Conservation (phyloP, 1,284 basidiomycete species). For the Cutaneotrichosporon mucoides region DNA sequence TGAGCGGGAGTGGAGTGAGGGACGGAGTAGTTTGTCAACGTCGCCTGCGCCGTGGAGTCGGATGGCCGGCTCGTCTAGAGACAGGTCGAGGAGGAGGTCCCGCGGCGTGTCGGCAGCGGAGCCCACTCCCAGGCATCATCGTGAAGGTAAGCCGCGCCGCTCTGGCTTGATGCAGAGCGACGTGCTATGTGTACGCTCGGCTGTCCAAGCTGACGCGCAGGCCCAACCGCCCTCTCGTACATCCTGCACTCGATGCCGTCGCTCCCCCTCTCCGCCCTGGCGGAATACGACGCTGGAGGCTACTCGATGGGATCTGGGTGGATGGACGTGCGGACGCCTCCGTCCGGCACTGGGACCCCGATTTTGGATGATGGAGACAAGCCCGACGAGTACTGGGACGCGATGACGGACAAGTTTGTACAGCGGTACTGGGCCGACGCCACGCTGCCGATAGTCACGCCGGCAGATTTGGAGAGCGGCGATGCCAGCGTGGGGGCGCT, state of each 20-base stretch:
- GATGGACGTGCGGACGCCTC: conserved; percentile 12
- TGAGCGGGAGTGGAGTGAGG: too few relatives aligned
- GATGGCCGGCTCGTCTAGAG: too few relatives aligned
- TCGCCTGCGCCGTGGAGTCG: too few relatives aligned
- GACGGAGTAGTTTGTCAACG: too few relatives aligned
- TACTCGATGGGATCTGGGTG: conserved; percentile 20
- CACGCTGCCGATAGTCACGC: conserved; percentile 25
- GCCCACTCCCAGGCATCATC: background rate
- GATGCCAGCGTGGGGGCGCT: conserved; percentile 1
- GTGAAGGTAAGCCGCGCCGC: conserved; percentile 20
- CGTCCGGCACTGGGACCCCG: too few relatives aligned
- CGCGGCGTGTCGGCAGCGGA: too few relatives aligned
- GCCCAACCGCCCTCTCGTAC: conserved; percentile 26
- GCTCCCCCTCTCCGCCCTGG: conserved; percentile 20
- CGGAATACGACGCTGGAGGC: conserved; percentile 14
- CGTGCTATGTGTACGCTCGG: too few relatives aligned
- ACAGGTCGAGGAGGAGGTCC: too few relatives aligned
- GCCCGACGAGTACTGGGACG: too few relatives aligned
- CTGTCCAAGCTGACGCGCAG: conserved; percentile 5
- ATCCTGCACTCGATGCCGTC: conserved; percentile 33
- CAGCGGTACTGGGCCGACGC: conserved; percentile 23
- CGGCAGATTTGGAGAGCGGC: conserved; percentile 16
- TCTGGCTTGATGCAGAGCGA: background rate
- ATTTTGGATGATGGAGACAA: too few relatives aligned
- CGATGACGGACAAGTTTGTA: conserved; percentile 16